Conservation (phyloP, 2,329 filamentous ascomycete genomes). For the Hymenoscyphus occultus region DNA sequence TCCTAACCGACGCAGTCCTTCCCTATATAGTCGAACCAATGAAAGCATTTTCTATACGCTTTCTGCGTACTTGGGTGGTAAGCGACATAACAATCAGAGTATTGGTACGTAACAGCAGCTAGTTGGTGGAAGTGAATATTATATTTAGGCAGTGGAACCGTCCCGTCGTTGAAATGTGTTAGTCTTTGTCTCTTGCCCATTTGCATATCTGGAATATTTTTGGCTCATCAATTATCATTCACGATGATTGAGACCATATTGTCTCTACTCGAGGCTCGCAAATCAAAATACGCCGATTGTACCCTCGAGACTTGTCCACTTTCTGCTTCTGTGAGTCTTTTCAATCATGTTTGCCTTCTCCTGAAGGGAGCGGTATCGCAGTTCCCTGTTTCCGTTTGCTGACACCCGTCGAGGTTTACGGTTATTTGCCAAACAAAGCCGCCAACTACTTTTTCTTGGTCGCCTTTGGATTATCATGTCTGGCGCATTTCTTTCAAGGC, state of each 20-base stretch:
- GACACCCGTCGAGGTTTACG: slow-evolving; percentile 29
- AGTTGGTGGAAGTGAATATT: too few relatives aligned
- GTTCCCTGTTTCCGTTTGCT: background rate
- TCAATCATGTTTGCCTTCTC: background rate
- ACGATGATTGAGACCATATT: background rate
- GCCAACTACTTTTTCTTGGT: slow-evolving; percentile 53
- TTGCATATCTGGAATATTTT: background rate
- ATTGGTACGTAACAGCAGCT: too few relatives aligned
- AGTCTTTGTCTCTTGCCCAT: background rate
- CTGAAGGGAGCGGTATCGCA: too few relatives aligned
- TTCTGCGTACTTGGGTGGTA: background rate
- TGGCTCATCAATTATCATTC: background rate
- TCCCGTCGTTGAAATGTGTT: background rate
- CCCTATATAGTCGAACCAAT: background rate
- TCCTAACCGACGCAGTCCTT: background rate
- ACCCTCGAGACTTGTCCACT: slow-evolving; percentile 9
- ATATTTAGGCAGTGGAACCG: too few relatives aligned
- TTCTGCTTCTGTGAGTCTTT: slow-evolving; percentile 4
- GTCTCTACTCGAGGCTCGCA: slow-evolving; percentile 5
- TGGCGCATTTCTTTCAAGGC: slow-evolving; percentile 43
- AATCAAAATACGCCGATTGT: slow-evolving; percentile 2
- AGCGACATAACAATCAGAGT: background rate
- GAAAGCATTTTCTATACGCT: background rate
- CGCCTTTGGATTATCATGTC: slow-evolving; percentile 44
- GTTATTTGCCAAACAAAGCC: slow-evolving; percentile 54